These are phyloP conservation scores for Boletellus ananas DNA, from an alignment of 768 basidiomycete genomes.

Conservation along the genomic window DNA sequence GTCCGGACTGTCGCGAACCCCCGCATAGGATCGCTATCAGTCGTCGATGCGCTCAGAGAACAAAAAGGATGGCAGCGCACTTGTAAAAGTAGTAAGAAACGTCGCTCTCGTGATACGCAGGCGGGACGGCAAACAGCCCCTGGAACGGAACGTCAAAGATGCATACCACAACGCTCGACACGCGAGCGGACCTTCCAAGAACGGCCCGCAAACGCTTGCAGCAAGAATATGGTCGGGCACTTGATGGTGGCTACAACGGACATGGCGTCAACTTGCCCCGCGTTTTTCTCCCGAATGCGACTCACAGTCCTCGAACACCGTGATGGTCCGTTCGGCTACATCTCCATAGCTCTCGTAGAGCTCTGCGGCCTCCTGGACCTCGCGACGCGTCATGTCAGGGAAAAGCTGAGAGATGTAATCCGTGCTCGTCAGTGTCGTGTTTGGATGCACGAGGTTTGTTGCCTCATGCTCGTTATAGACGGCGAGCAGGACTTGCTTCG, in stretches of 20 bases:
- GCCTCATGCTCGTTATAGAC: conserved; percentile 35
- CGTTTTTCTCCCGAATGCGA: too few relatives aligned
- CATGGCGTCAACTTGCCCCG: too few relatives aligned
- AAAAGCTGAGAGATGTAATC: too few relatives aligned
- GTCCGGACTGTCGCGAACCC: too few relatives aligned
- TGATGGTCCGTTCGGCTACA: conserved; percentile 31
- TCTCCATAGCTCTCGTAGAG: conserved; percentile 33
- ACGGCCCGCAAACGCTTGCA: conserved; percentile 27
- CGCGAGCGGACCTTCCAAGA: conserved; percentile 35
- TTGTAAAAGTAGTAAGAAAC: conserved; percentile 39
- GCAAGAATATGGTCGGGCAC: conserved; percentile 34
- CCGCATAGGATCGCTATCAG: too few relatives aligned
- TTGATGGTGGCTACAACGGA: too few relatives aligned
- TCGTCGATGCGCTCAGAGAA: too few relatives aligned
- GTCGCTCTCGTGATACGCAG: conserved; percentile 32
- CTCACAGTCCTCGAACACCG: conserved; percentile 42
- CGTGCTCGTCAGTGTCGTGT: too few relatives aligned
- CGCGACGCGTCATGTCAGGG: conserved; percentile 32
- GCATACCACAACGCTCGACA: too few relatives aligned
- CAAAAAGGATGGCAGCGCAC: too few relatives aligned
- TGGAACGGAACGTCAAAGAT: conserved; percentile 1
- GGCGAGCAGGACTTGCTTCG: conserved; percentile 22
- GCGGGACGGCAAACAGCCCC: conserved; percentile 32
- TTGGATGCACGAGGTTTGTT: conserved; percentile 23
- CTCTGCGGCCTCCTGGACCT: conserved; percentile 23